Percentiles rank a stretch among this genome's conserved stretches.
Conservation (phyloP, 1,139 yeast species). For the Blastobotrys aristatus region DNA sequence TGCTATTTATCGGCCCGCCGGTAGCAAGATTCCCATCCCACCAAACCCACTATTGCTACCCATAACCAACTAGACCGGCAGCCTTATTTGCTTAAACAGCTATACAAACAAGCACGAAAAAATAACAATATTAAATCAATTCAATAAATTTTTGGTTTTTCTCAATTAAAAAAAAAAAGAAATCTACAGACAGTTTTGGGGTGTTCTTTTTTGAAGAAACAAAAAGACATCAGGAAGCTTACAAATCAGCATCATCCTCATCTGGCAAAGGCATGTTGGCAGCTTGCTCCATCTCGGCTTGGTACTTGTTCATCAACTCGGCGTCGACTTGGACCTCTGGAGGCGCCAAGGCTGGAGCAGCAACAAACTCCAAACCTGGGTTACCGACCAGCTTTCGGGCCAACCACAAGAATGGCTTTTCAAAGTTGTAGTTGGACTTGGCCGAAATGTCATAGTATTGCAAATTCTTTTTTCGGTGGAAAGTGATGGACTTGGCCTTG, state of each 20-base stretch:
- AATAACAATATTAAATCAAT: too few relatives aligned
- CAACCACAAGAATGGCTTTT: slow-evolving; percentile 99
- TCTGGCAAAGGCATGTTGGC: slow-evolving; percentile 99
- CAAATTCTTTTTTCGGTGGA: slow-evolving; percentile 99
- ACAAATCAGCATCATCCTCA: slow-evolving; percentile 99
- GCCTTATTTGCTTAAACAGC: too few relatives aligned
- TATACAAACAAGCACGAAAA: too few relatives aligned
- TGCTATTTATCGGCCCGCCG: too few relatives aligned
- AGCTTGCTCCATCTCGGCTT: slow-evolving; percentile 99
- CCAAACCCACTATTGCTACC: too few relatives aligned
- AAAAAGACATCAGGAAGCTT: too few relatives aligned
- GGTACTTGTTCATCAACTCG: slow-evolving; percentile 94
- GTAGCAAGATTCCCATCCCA: too few relatives aligned
- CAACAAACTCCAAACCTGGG: slow-evolving; percentile 97
- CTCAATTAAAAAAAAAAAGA: too few relatives aligned
- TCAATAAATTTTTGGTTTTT: too few relatives aligned
- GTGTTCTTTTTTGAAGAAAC: too few relatives aligned
- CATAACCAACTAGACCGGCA: too few relatives aligned
- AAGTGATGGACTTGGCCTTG: slow-evolving; percentile 98
- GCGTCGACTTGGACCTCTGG: slow-evolving; percentile 98
- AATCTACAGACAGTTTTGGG: too few relatives aligned
- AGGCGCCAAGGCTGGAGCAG: slow-evolving; percentile 99
- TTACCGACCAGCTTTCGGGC: slow-evolving; percentile 99
- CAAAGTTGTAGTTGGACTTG: slow-evolving; percentile 98
- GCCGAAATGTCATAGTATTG: slow-evolving; percentile 99